phyloP scores from a whole-genome alignment of 192 early-diverging fungal genomes.

The Gonapodya sp. region DNA sequence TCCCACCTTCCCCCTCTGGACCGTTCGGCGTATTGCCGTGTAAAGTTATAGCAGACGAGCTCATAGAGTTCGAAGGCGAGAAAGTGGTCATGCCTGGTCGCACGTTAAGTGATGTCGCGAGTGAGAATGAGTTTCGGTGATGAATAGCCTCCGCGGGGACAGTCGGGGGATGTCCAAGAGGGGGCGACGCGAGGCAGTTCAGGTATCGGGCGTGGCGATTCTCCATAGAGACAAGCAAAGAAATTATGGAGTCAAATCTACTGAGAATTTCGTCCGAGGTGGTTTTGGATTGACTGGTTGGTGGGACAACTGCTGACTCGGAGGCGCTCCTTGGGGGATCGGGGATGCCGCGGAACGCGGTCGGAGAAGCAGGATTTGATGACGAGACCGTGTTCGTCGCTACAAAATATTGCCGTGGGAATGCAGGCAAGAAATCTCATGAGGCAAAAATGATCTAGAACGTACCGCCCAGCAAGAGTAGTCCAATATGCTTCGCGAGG shows the following conservation, averaged over 20 bases:
- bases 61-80: background rate
- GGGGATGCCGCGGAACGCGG: too few relatives aligned
- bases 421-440: too few relatives aligned
- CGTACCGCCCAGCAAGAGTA: background rate
- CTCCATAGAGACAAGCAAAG: background rate
- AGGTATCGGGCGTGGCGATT: background rate
- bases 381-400: too few relatives aligned
- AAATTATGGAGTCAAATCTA: background rate
- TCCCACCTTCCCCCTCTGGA: too few relatives aligned
- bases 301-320: too few relatives aligned
- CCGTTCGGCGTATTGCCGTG: background rate
- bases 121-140: background rate
- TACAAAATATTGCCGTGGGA: too few relatives aligned
- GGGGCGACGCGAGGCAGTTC: background rate
- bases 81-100: background rate
- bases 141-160: too few relatives aligned
- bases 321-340: too few relatives aligned
- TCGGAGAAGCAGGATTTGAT: too few relatives aligned
- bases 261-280: background rate
- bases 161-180: too few relatives aligned
- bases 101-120: background rate
- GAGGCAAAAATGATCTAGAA: too few relatives aligned
- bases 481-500: background rate
- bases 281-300: too few relatives aligned
- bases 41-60: background rate